Evolutionary conservation across 2,329 filamentous ascomycete species (phyloP).

Genomic region (Nemania sp.): DNA sequence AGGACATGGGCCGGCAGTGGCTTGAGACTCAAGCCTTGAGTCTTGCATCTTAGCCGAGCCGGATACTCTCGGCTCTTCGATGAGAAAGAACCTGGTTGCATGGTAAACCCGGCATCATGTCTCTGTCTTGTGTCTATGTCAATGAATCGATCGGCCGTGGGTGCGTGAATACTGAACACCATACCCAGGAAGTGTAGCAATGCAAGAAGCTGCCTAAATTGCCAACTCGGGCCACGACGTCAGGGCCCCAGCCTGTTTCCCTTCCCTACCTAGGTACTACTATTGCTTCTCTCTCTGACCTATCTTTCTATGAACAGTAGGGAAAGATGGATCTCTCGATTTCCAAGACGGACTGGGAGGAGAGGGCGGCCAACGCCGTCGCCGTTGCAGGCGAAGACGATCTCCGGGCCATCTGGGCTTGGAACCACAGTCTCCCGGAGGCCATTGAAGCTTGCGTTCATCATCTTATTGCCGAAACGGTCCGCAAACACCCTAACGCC

Average conservation of each 20-base stretch:
- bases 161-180: slow-evolving; percentile 4
- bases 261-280: slow-evolving; percentile 1
- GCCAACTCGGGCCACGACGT: slow-evolving; percentile 3
- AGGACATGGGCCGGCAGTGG: not conserved
- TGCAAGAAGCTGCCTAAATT: slow-evolving; percentile 3
- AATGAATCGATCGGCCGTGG: slow-evolving; percentile 1
- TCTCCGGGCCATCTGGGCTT: not conserved
- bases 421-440: not conserved
- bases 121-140: slow-evolving; percentile 5
- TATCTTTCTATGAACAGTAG: not conserved
- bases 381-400: not conserved
- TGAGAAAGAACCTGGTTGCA: slow-evolving; percentile 2
- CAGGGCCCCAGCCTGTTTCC: not conserved
- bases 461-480: not conserved
- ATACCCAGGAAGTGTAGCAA: slow-evolving; percentile 2
- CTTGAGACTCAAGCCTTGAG: slow-evolving; percentile 5
- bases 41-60: slow-evolving; percentile 5
- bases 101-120: slow-evolving; percentile 1
- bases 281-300: slow-evolving; percentile 6
- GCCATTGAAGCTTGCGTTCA: not conserved
- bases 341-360: slow-evolving; percentile 3
- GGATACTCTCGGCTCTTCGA: slow-evolving; percentile 3
- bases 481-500: not conserved
- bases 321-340: slow-evolving; percentile 4
- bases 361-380: not conserved